Evolutionary conservation across 495 filamentous ascomycete genomes (phyloP).

Genomic region (Penicillium salamii): DNA sequence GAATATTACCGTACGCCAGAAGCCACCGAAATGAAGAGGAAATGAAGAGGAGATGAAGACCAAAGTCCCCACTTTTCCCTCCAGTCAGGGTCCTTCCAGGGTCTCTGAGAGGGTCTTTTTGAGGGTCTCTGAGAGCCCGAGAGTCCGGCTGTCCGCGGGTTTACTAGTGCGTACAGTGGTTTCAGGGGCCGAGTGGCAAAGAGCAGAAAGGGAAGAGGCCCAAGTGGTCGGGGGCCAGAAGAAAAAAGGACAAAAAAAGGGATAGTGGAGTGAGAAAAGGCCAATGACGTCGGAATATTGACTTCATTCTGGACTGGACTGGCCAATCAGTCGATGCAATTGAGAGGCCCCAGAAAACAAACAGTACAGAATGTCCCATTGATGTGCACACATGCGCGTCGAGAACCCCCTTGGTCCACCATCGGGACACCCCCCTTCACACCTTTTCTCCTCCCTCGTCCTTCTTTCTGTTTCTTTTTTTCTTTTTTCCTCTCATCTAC

Average conservation of each 20-base stretch:
- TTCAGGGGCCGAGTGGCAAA: conserved; percentile 8
- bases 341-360: background rate
- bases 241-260: background rate
- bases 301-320: background rate
- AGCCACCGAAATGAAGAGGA: background rate
- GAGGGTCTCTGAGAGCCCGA: background rate
- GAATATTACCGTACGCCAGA: background rate
- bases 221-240: too few relatives aligned
- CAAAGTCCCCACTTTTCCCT: background rate
- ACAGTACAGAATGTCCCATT: background rate
- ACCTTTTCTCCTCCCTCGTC: conserved; percentile 10
- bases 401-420: background rate
- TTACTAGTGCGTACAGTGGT: conserved; percentile 4
- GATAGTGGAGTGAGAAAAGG: background rate
- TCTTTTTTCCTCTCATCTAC: background rate
- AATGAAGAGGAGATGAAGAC: background rate
- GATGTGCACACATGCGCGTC: conserved; percentile 1
- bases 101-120: background rate
- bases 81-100: conserved; percentile 4
- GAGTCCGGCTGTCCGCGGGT: background rate
- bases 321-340: background rate
- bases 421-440: conserved; percentile 8
- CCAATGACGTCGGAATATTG: conserved; percentile 3
- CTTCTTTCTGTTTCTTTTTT: conserved; percentile 16
- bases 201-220: background rate